Base-by-base conservation (phyloP, 2,329 filamentous ascomycete species). In the Salinomyces thailandicus region DNA sequence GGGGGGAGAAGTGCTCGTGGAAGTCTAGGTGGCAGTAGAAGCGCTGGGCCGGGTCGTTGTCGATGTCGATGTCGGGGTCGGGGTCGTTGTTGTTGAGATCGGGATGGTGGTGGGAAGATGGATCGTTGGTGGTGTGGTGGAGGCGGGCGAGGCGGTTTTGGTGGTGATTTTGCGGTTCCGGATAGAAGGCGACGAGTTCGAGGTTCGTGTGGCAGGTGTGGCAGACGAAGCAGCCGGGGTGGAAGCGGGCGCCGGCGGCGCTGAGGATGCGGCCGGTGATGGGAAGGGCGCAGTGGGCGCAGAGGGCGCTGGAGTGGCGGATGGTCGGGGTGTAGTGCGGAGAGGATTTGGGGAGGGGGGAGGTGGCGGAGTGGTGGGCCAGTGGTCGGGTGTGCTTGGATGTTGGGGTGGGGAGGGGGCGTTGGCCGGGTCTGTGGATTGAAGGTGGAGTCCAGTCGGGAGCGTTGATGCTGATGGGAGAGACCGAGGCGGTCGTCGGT, bases 21-120 rank as follows among this genome's bases (percentile, higher is more conserved):
- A 87, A 98, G 66, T 98, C 91, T n/a, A 98, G 73, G 58, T 96
- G 89, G 62, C 91, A 98, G 66, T 83, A 98, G 71, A 96, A 96
- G 8, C 89, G 78, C 31, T 85, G 64, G 8, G 76, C 69, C 24
- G 75, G 72, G 55, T 89, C 81, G 28, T 81, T 79, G 49, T 89
- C 82, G 22, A 26, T 9, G n/a, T 8, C 4, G 2, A 2, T 8
- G n/a, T n/a, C n/a, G n/a, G n/a, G n/a, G 27, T 61, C 54, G 18
- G 40, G 43, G 36, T 56, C 55, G 3, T 48, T 42, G 15, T 45
- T 31, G 18, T 57, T 31, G 16, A 50, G 31, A 11, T 56, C 48
- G 26, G 84, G 79, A 26, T 8, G 22, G 22, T 26, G 22, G 2
- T 8, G 2, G 22, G 22, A 26, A n/a, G 22, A 8, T n/a, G 4